Evolutionary conservation across 306 rosid species (phyloP).

Genomic region (Cucurbita pepo): DNA sequence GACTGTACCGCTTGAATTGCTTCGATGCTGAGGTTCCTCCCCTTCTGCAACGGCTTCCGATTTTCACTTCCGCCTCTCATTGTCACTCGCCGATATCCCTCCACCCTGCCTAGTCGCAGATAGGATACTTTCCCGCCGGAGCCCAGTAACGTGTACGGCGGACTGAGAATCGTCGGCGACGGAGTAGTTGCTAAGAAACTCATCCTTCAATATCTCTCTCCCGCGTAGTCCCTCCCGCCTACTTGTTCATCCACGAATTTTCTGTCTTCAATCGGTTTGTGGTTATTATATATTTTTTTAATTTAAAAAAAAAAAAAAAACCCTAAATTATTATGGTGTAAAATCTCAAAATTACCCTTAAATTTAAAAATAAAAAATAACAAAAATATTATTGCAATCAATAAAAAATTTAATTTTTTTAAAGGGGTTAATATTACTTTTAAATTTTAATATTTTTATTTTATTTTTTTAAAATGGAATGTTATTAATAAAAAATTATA

Average conservation of each 20-base stretch:
- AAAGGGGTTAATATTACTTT: too few relatives aligned
- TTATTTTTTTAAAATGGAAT: too few relatives aligned
- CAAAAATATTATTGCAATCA: too few relatives aligned
- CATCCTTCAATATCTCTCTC: not conserved
- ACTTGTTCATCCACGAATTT: not conserved
- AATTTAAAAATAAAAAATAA: too few relatives aligned
- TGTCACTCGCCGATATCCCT: slow-evolving; percentile 9
- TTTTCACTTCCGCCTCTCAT: slow-evolving; percentile 37
- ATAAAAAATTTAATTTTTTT: too few relatives aligned
- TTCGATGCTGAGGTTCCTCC: slow-evolving; percentile 42
- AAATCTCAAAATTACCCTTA: too few relatives aligned
- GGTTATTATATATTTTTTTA: too few relatives aligned
- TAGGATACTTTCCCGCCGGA: not conserved
- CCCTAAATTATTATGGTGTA: too few relatives aligned
- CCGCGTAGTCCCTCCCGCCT: not conserved
- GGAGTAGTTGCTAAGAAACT: not conserved
- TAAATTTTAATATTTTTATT: too few relatives aligned
- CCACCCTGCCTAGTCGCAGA: not conserved
- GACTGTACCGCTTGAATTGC: slow-evolving; percentile 40
- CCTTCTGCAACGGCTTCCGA: slow-evolving; percentile 34
- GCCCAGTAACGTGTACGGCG: not conserved
- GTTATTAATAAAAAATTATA: too few relatives aligned
- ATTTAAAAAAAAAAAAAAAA: too few relatives aligned
- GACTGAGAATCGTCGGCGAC: not conserved
- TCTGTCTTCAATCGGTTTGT: not conserved